Conservation (phyloP, 441 rosid genomes). For the Geranium incanum region DNA sequence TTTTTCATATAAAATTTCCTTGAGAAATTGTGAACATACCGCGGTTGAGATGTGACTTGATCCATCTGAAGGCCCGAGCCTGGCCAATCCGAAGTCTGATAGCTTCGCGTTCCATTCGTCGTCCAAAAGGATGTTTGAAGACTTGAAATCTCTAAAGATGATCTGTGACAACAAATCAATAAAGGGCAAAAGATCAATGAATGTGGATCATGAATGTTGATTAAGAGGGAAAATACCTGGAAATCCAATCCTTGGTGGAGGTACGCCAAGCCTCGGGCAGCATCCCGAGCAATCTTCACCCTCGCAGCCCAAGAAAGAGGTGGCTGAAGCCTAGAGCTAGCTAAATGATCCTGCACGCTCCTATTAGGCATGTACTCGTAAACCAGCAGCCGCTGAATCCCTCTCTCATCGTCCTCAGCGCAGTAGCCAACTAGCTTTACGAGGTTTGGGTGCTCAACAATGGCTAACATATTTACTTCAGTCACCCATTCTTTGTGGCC, state of each 20-base stretch:
- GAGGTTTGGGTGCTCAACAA: constrained; percentile 59
- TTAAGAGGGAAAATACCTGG: constrained; percentile 41
- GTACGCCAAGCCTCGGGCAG: constrained; percentile 80
- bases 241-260: constrained; percentile 84
- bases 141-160: constrained; percentile 82
- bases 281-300: constrained; percentile 74
- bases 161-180: constrained; percentile 34
- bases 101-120: constrained; percentile 90
- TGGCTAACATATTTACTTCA: constrained; percentile 57
- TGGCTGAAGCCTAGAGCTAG: constrained; percentile 27
- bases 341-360: constrained; percentile 48
- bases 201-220: too few relatives aligned
- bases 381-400: constrained; percentile 65
- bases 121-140: constrained; percentile 79
- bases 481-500: constrained; percentile 75
- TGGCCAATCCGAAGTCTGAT: constrained; percentile 88
- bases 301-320: constrained; percentile 74
- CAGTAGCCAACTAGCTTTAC: constrained; percentile 60
- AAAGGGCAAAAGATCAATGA: too few relatives aligned
- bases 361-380: constrained; percentile 19
- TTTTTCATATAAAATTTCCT: too few relatives aligned
- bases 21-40: constrained; percentile 31
- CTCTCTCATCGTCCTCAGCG: constrained; percentile 75
- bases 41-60: constrained; percentile 83
- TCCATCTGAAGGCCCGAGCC: constrained; percentile 84